These are phyloP conservation scores for Fusarium begoniae DNA, from an alignment of 2,329 filamentous ascomycete species.

Conservation along the genomic window DNA sequence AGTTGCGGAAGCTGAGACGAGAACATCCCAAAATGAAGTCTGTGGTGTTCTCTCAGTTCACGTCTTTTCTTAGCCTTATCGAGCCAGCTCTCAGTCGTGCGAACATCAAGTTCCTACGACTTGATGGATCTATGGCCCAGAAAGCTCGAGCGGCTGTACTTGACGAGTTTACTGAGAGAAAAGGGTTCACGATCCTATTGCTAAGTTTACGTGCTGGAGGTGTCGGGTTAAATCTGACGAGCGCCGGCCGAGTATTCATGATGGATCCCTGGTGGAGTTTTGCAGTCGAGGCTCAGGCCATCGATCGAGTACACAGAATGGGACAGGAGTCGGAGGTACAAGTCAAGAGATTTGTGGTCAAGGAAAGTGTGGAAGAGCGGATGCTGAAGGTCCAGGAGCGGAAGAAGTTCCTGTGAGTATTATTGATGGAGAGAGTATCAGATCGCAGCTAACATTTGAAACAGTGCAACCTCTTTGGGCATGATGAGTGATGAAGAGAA, in stretches of 20 bases:
- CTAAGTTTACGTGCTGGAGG: constrained; percentile 90
- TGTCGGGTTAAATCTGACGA: constrained; percentile 91
- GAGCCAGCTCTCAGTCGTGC: constrained; percentile 78
- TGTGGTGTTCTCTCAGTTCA: constrained; percentile 97
- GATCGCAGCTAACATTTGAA: constrained; percentile 18
- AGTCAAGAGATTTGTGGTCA: constrained; percentile 88
- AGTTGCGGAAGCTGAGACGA: constrained; percentile 75
- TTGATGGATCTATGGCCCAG: constrained; percentile 91
- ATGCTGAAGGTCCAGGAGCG: constrained; percentile 94
- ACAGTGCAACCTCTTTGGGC: constrained; percentile 88
- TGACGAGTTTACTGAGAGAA: constrained; percentile 69
- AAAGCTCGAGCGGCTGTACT: constrained; percentile 84
- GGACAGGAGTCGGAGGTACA: constrained; percentile 87
- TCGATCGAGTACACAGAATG: constrained; percentile 97
- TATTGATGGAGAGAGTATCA: neutral
- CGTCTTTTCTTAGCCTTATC: constrained; percentile 92
- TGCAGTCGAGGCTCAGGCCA: constrained; percentile 94
- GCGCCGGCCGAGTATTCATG: constrained; percentile 91
- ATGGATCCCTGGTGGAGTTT: constrained; percentile 99
- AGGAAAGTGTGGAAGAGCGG: constrained; percentile 90
- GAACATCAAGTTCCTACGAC: constrained; percentile 82
- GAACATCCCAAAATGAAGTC: constrained; percentile 79
- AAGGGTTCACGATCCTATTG: constrained; percentile 77
- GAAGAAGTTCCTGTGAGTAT: constrained; percentile 91
- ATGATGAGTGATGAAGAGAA: constrained; percentile 97